These are phyloP conservation scores for Achaetomiella virescens DNA, from an alignment of 495 filamentous ascomycete genomes.

Conservation along the genomic window DNA sequence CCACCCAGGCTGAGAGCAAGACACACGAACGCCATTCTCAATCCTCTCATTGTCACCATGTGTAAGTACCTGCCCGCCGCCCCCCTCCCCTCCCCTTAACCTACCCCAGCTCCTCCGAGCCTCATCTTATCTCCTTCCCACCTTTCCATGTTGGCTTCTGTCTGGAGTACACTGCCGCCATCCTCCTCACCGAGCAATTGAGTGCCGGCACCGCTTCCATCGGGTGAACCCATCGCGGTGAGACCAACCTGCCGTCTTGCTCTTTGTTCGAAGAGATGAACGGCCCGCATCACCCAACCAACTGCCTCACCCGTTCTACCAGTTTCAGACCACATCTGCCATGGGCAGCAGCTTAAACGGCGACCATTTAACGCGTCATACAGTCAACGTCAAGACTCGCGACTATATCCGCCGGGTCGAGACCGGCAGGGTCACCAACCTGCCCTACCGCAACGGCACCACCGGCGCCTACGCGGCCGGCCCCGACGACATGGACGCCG, in stretches of 20 bases:
- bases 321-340: background rate
- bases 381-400: slow-evolving; percentile 18
- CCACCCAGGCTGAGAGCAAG: background rate
- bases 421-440: slow-evolving; percentile 1
- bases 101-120: background rate
- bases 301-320: background rate
- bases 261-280: slow-evolving; percentile 3
- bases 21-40: background rate
- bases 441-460: slow-evolving; percentile 5
- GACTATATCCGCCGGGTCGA: slow-evolving; percentile 12
- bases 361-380: slow-evolving; percentile 7
- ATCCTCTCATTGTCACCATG: slow-evolving; percentile 3
- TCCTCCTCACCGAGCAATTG: background rate
- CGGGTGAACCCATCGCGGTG: background rate
- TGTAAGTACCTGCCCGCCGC: slow-evolving; percentile 3
- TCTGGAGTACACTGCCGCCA: no score
- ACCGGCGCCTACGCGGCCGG: background rate
- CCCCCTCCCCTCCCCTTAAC: background rate
- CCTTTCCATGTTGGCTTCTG: no score
- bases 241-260: background rate
- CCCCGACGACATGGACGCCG: slow-evolving; percentile 5
- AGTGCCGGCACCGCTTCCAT: background rate
- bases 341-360: slow-evolving; percentile 6
- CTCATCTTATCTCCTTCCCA: background rate
- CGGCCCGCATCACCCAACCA: background rate